Evolutionary conservation across 164 flowering plant genomes (phyloP), one percentile per base, ranked within the genome.

Genomic region (Magnolia kwangsiensis): DNA sequence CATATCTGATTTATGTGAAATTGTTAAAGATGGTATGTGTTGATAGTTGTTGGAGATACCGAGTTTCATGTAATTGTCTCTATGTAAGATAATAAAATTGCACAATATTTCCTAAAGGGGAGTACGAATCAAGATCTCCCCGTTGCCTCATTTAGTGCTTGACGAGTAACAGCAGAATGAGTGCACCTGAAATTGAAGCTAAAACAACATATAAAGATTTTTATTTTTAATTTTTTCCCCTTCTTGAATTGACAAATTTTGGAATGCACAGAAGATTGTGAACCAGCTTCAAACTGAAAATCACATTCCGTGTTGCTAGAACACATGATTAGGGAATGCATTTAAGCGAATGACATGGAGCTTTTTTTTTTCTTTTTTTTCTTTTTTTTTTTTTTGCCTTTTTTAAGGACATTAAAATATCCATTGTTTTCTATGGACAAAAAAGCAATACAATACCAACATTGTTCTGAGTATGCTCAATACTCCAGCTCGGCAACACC

Each of bases 41-140:
- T 65, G 67, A 21, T 65, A 21, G 20, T 65, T 65, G 67, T 65
- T 65, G 67, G 27, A 65, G 67, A 21, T 65, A 8, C 67, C 67
- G 5, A 9, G 27, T n/a, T 19, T 13, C 10, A 65, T 6, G 9
- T 21, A 21, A 19, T 21, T 19, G 7, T 65, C 67, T 67, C 24
- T 49, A 67, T 10, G 49, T 24, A 8, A n/a, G 24, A 29, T 29
- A 29, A 10, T 67, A 29, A 67, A 67, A 67, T 31, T 29, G 37
- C 19, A 29, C 24, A 29, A 21, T 13, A 67, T 24, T 67, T 18
- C 70, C 49, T 24, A 24, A 67, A 24, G 70, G 45, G 70, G 4
- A 6, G 14, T 8, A 19, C n/a, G 16, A 59, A 59, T 59, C n/a
- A 13, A 14, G 63, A 59, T 13, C 16, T 59, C 63, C 10, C n/a